Percentiles rank a stretch among this genome's conserved stretches.
phyloP scores from a whole-genome alignment of 1,284 basidiomycete species.

The Stygiomarasmius scandens region DNA sequence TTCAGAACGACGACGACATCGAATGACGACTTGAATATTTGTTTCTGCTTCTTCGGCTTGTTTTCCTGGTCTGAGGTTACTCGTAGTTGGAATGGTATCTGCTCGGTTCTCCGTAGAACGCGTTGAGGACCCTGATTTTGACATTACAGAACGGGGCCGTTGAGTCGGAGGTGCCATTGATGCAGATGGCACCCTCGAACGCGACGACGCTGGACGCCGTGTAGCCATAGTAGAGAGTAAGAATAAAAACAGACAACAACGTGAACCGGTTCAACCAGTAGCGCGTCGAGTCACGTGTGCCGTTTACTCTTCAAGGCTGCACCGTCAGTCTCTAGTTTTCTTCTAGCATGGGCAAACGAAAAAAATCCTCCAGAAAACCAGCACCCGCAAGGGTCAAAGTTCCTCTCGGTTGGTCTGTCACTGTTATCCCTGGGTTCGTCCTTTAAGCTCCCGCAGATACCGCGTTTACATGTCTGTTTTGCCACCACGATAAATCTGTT shows the following conservation, averaged over 20 bases:
- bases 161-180: constrained; percentile 30
- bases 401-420: constrained; percentile 62
- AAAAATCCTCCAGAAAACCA: constrained; percentile 81
- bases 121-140: constrained; percentile 32
- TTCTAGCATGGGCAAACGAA: constrained; percentile 76
- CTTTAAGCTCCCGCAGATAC: constrained; percentile 54
- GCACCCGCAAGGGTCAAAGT: constrained; percentile 54
- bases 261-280: background rate
- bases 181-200: constrained; percentile 29
- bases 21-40: constrained; percentile 91
- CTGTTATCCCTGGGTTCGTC: constrained; percentile 11
- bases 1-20: constrained; percentile 82
- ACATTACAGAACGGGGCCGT: constrained; percentile 42
- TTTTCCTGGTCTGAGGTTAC: constrained; percentile 10
- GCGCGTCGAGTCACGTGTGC: constrained; percentile 38
- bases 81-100: constrained; percentile 16
- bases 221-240: constrained; percentile 46
- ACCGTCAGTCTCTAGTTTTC: background rate
- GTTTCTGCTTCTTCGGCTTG: constrained; percentile 54
- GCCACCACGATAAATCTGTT: constrained; percentile 89
- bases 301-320: constrained; percentile 18
- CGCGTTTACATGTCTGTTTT: constrained; percentile 85
- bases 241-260: constrained; percentile 8
- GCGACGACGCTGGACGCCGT: constrained; percentile 51
- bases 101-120: constrained; percentile 30